phyloP scores from a whole-genome alignment of 768 basidiomycete species.

The Pleurotus salmoneostramineus region DNA sequence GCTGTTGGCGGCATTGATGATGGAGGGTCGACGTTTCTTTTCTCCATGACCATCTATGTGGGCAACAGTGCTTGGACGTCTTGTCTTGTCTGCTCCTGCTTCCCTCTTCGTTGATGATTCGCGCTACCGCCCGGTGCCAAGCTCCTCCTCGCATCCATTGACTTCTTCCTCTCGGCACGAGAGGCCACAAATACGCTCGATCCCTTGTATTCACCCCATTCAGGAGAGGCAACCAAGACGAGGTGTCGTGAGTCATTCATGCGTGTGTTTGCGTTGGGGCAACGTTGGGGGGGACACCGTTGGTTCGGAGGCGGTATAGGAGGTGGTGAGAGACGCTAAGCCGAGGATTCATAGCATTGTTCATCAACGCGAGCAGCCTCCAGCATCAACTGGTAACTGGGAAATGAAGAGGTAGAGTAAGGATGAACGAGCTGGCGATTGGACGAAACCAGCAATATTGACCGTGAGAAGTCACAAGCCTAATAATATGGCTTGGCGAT shows the following conservation, averaged over 20 bases:
- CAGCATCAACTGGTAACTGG: background rate
- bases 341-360: conserved; percentile 56
- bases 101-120: conserved; percentile 20
- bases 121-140: conserved; percentile 17
- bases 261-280: conserved; percentile 38
- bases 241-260: conserved; percentile 10
- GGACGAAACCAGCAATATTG: no score
- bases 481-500: no score
- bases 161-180: conserved; percentile 33
- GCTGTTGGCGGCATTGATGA: conserved; percentile 16
- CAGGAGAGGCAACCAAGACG: conserved; percentile 6
- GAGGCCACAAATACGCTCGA: conserved; percentile 73
- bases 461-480: no score
- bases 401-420: background rate
- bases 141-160: conserved; percentile 20
- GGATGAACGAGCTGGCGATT: no score
- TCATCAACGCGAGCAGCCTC: conserved; percentile 8
- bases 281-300: conserved; percentile 35
- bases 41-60: conserved; percentile 34
- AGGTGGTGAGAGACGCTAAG: conserved; percentile 46
- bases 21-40: conserved; percentile 19
- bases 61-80: conserved; percentile 27
- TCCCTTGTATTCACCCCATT: conserved; percentile 34
- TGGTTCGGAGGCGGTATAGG: conserved; percentile 25
- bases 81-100: conserved; percentile 29